phyloP scores from a whole-genome alignment of 164 flowering plant genomes.

The Piper longum region DNA sequence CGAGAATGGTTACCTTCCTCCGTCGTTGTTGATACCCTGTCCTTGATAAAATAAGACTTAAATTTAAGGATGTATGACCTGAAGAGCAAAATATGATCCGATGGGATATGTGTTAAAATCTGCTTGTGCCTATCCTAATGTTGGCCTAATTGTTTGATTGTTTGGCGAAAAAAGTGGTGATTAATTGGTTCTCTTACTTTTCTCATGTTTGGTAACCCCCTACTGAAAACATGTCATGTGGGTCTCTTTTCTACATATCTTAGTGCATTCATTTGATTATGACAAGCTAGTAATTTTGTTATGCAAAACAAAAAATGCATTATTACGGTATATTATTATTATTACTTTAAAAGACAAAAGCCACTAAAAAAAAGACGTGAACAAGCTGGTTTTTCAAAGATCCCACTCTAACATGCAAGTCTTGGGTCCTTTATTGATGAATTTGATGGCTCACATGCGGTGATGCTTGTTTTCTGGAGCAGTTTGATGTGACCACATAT shows the following conservation, averaged over 20 bases:
- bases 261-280: too few relatives aligned
- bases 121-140: neutral
- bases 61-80: neutral
- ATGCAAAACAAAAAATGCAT: too few relatives aligned
- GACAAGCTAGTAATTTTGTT: too few relatives aligned
- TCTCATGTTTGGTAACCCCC: slow-evolving; percentile 2
- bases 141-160: neutral
- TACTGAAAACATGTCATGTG: neutral
- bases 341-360: too few relatives aligned
- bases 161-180: neutral
- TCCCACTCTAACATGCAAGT: neutral
- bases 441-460: neutral
- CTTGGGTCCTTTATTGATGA: neutral
- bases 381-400: neutral
- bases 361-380: too few relatives aligned
- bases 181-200: neutral
- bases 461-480: neutral
- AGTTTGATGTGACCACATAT: neutral
- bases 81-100: neutral
- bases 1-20: too few relatives aligned
- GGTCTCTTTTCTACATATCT: neutral
- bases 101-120: neutral
- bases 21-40: too few relatives aligned
- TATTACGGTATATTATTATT: too few relatives aligned
- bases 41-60: too few relatives aligned